These are phyloP conservation scores for Biscutella laevigata DNA, from an alignment of 441 rosid genomes.

Conservation along the genomic window DNA sequence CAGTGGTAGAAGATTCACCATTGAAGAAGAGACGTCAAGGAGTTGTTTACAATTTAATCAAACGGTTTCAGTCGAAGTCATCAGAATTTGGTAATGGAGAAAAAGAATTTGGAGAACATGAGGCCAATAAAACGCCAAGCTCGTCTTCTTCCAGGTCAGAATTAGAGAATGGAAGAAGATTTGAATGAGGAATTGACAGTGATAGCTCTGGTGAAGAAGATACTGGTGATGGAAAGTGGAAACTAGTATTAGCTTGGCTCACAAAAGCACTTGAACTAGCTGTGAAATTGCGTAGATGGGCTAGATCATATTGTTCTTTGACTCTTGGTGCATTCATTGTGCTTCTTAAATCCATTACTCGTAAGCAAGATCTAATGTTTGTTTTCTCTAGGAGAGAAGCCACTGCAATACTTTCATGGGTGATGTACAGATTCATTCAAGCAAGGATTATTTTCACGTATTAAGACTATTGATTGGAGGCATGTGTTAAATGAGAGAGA, in stretches of 20 bases:
- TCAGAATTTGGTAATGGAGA: slow-evolving; percentile 32
- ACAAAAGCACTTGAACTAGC: slow-evolving; percentile 80
- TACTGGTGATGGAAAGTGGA: slow-evolving; percentile 51
- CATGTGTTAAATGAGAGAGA: too few species aligned
- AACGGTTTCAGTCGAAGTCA: slow-evolving; percentile 36
- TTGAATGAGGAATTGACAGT: slow-evolving; percentile 23
- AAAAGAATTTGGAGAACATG: slow-evolving; percentile 23
- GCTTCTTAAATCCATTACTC: neutral
- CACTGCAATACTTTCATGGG: too few species aligned
- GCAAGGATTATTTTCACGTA: too few species aligned
- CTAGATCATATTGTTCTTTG: slow-evolving; percentile 18
- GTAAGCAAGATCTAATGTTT: neutral
- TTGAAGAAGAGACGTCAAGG: slow-evolving; percentile 30
- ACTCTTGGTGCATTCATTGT: neutral
- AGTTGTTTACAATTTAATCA: slow-evolving; percentile 32
- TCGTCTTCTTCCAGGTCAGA: slow-evolving; percentile 27
- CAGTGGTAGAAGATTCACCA: slow-evolving; percentile 34
- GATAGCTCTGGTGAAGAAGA: slow-evolving; percentile 48
- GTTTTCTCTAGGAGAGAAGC: slow-evolving; percentile 35
- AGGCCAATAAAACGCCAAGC: slow-evolving; percentile 14
- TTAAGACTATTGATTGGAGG: too few species aligned
- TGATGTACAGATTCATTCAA: too few species aligned
- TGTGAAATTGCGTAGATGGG: slow-evolving; percentile 63
- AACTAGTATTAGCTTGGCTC: slow-evolving; percentile 68
- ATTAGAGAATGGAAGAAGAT: slow-evolving; percentile 11